Evolutionary conservation across 108 stramenopile species (phyloP).

Genomic region (Skeletonema tropicum): DNA sequence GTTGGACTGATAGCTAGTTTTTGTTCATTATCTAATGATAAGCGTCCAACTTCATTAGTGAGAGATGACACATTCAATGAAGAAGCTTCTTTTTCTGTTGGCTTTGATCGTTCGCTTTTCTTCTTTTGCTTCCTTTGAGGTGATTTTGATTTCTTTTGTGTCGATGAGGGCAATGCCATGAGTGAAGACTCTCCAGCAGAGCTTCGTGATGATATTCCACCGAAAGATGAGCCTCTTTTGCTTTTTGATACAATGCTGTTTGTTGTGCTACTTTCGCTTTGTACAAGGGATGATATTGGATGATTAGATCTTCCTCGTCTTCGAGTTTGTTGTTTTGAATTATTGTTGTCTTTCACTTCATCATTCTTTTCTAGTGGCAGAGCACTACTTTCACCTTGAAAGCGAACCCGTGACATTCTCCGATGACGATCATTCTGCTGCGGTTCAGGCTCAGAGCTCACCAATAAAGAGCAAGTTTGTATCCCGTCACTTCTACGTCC

Average conservation of each 20-base stretch:
- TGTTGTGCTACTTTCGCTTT: not conserved
- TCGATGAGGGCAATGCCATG: conserved; percentile 32
- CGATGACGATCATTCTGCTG: not conserved
- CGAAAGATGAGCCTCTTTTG: conserved; percentile 6
- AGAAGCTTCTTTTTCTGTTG: conserved; percentile 20
- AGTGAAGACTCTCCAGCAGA: conserved; percentile 20
- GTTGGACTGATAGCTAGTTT: conserved; percentile 77
- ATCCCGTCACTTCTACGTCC: not conserved
- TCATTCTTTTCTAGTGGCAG: not conserved
- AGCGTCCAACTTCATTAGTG: conserved; percentile 92
- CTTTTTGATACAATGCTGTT: conserved; percentile 5
- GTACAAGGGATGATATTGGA: conserved; percentile 15
- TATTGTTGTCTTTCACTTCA: not conserved
- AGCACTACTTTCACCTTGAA: not conserved
- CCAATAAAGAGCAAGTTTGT: not conserved
- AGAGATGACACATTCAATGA: conserved; percentile 15
- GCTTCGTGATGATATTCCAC: not conserved
- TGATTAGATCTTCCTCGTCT: conserved; percentile 22
- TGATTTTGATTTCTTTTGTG: conserved; percentile 15
- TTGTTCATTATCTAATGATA: conserved; percentile 92
- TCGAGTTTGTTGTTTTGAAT: conserved; percentile 8
- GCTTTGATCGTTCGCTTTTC: conserved; percentile 2
- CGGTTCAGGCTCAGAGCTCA: not conserved
- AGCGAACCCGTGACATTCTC: not conserved
- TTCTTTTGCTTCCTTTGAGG: not conserved